Evolutionary conservation across 2,329 filamentous ascomycete genomes (phyloP), one percentile per base, ranked within the genome.

Genomic region (Claviceps monticola): DNA sequence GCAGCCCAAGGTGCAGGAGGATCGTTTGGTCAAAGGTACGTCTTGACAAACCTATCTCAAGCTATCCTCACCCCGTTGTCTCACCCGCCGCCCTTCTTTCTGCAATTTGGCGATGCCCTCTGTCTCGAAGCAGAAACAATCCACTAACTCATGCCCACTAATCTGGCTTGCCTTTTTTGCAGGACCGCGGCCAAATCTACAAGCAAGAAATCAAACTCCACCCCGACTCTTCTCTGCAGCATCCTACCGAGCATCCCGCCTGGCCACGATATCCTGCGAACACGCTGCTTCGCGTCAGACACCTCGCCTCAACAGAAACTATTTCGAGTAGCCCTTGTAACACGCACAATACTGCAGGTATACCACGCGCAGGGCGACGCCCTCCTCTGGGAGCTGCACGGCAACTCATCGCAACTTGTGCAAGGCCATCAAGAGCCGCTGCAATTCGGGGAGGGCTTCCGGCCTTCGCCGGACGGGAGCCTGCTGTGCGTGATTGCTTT

Each of bases 301-400:
- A 17, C 23, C 5, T 17, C 44, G 3, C 44, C 21, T 5, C 48
- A 51, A 16, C 43, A 48, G 14, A 43, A 46, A 16, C 21, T 29
- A 11, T 44, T 48, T 14, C 46, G 48, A 38, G 29, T 53, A 21
- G 51, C 48, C 9, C 43, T 53, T 23, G 26, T 49, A 4, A 53
- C 51, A 2, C 38, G 43, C 41, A 43, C 36, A 4, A 36, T 38
- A 5, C 48, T 53, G 19, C 51, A 53, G 43, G 51, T 53, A 8
- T 53, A 53, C 48, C 48, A 53, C 26, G 48, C 34, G 14, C 6
- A 19, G 37, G 37, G 26, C 4, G 51, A 53, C 34, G 46, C 51
- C 6, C 51, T 53, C 36, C 39, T 53, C 43, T 53, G 51, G 51
- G 51, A 53, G 13, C 51, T 53, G 19, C 48, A 53, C 44, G n/a